Conservation (phyloP, 306 rosid genomes). For the Prunus mira region DNA sequence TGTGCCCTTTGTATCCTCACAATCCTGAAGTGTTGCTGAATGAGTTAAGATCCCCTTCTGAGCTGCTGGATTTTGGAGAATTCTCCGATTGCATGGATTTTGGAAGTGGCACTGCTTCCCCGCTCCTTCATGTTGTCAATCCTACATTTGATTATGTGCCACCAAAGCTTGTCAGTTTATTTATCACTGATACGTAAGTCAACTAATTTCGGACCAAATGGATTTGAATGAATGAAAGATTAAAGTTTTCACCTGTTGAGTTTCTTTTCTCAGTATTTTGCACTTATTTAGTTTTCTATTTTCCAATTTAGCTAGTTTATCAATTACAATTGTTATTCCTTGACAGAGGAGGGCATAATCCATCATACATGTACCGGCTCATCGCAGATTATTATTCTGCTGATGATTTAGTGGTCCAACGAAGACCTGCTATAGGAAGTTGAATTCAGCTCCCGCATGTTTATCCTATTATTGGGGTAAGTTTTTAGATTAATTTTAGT, state of each 20-base stretch:
- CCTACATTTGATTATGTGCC: conserved; percentile 95
- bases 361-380: conserved; percentile 95
- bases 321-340: conserved; percentile 25
- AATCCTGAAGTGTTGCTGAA: conserved; percentile 84
- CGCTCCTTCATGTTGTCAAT: conserved; percentile 82
- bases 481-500: not conserved
- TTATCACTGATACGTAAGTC: conserved; percentile 97
- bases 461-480: conserved; percentile 39
- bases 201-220: not conserved
- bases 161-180: conserved; percentile 85
- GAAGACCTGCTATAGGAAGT: conserved; percentile 48
- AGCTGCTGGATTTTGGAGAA: conserved; percentile 95
- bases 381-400: conserved; percentile 95
- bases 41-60: conserved; percentile 96
- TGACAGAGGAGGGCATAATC: conserved; percentile 93
- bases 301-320: conserved; percentile 11
- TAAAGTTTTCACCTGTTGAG: not conserved
- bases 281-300: not conserved
- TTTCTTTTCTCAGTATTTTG: not conserved
- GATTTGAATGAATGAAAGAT: not conserved
- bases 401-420: conserved; percentile 83
- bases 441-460: conserved; percentile 38
- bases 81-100: conserved; percentile 94
- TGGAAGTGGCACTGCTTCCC: conserved; percentile 65
- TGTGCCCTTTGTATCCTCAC: conserved; percentile 97